Evolutionary conservation across 208 protist genomes (phyloP).

Genomic region (Leishmania guyanensis): DNA sequence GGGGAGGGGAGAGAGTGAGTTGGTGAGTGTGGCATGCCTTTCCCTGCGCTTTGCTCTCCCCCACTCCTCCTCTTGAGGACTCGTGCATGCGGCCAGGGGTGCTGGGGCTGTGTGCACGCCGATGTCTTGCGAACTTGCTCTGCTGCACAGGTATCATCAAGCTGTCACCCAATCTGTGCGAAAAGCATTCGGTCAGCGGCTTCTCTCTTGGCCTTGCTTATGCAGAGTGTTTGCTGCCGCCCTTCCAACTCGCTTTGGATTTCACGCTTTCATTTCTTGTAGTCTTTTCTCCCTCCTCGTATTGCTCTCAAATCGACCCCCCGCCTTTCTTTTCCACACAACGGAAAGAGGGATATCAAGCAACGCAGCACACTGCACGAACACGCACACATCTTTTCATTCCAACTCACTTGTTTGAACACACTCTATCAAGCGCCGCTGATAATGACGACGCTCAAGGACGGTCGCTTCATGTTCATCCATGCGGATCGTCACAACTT

Average conservation of each 20-base stretch:
- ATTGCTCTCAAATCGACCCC: background rate
- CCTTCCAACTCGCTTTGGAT: background rate
- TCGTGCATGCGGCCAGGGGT: background rate
- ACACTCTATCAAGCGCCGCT: background rate
- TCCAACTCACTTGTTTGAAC: background rate
- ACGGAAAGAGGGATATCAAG: background rate
- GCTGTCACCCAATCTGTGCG: background rate
- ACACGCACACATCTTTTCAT: background rate
- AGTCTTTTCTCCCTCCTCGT: background rate
- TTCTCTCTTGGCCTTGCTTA: background rate
- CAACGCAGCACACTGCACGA: background rate
- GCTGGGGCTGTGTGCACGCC: background rate
- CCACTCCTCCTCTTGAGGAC: background rate
- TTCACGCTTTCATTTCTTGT: background rate
- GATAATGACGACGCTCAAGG: constrained; percentile 13
- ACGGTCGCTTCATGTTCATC: constrained; percentile 21
- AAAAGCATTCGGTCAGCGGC: background rate
- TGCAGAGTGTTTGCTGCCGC: background rate
- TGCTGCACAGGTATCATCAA: background rate
- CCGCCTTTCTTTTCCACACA: background rate
- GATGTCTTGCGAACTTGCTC: background rate
- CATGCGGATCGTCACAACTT: constrained; percentile 9
- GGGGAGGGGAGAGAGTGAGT: background rate
- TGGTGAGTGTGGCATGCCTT: background rate
- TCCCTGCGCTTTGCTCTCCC: background rate